phyloP scores from a whole-genome alignment of 2,329 filamentous ascomycete genomes.

The Xylaria hypoxylon region DNA sequence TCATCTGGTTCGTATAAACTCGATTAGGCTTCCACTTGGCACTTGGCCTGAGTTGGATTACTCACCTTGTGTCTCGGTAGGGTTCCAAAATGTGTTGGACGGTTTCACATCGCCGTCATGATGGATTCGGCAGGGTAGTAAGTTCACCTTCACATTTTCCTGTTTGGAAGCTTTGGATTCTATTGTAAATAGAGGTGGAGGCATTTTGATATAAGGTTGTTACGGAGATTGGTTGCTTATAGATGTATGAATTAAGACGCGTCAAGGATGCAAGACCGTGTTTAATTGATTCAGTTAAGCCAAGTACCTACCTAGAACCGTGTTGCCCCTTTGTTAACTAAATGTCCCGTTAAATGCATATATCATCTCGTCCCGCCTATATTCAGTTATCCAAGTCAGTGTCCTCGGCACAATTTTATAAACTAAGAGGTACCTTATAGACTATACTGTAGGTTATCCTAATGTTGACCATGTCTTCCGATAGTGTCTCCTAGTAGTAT shows the following conservation, averaged over 20 bases:
- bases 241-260: slow-evolving; percentile 18
- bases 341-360: neutral
- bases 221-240: neutral
- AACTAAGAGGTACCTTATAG: too few species aligned
- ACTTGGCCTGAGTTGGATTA: slow-evolving; percentile 37
- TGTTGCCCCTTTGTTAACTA: neutral
- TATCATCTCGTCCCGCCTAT: neutral
- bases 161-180: slow-evolving; percentile 35
- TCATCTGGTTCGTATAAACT: slow-evolving; percentile 55
- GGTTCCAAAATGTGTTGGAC: slow-evolving; percentile 76
- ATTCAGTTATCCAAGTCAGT: too few species aligned
- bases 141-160: slow-evolving; percentile 56
- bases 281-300: slow-evolving; percentile 30
- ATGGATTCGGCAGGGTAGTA: slow-evolving; percentile 84
- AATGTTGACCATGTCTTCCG: too few species aligned
- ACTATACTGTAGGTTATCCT: too few species aligned
- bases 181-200: slow-evolving; percentile 47
- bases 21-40: slow-evolving; percentile 22
- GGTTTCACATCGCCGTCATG: slow-evolving; percentile 79
- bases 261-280: slow-evolving; percentile 13
- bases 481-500: too few species aligned
- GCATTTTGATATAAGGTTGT: slow-evolving; percentile 40
- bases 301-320: neutral
- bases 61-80: slow-evolving; percentile 61
- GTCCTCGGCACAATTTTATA: too few species aligned